Base-by-base conservation (phyloP, 306 rosid genomes). In the Urtica urens region DNA sequence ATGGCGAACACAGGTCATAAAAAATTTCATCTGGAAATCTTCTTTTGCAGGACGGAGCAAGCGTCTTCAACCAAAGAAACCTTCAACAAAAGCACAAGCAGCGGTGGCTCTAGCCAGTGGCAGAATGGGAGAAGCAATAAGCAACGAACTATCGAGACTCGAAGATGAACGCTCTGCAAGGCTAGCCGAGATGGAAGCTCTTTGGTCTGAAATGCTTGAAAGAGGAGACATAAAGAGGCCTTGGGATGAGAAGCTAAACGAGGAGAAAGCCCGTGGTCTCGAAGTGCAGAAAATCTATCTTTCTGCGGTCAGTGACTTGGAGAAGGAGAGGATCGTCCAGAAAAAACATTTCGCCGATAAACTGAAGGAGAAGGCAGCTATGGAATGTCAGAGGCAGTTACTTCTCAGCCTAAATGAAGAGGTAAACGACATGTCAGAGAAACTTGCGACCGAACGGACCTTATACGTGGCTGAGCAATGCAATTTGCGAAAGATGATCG, bases 31-130 rank as follows among this genome's bases (percentile, higher is more conserved):
- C n/a, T n/a, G n/a, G n/a, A n/a, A n/a, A n/a, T n/a, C n/a, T 22
- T 37, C 53, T 25, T 65, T 35, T 75, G 57, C 80, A 88, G 97
- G 95, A 72, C 90, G 71, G 62, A 78, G 80, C 90, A 84, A 64
- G 81, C 83, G 97, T 19, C 60, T 88, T 62, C 97, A 88, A 60
- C 95, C 97, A 56, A 78, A 75, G 55, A 81, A 74, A 29, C 97
- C 97, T 58, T 70, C 84, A 41, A 81, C 84, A 23, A 78, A 72
- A 60, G 93, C 95, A 51, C 97, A 90, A 72, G 95, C 80, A 51
- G 87, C 82, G 9, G 92, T 90, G 49, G 77, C 94, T 25, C 59
- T 84, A 68, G 66, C 76, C 64, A 72, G 87, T 67, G 92, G 95
- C 66, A 75, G 84, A 71, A 77, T 84, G 76, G 35, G 58, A 16